Percentiles rank a stretch among this genome's conserved stretches.
Conservation (phyloP, 805 yeast species). For the Candida koratica region DNA sequence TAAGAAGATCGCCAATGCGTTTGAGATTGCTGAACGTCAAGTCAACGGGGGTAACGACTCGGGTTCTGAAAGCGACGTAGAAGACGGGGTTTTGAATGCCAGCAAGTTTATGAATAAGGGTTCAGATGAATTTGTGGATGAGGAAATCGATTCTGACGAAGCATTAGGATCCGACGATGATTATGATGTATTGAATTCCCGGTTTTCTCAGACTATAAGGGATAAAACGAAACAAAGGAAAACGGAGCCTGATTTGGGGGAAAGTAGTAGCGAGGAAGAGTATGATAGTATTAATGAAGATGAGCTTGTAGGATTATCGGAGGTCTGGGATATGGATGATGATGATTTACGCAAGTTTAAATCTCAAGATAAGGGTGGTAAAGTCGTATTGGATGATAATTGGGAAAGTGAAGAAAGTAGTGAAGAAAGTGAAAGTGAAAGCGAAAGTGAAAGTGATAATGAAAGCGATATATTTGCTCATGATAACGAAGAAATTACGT, state of each 20-base stretch:
- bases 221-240: constrained; percentile 44
- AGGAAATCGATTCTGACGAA: constrained; percentile 80
- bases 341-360: constrained; percentile 32
- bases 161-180: constrained; percentile 83
- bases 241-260: constrained; percentile 23
- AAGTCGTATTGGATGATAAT: constrained; percentile 26
- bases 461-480: constrained; percentile 28
- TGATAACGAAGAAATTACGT: constrained; percentile 49
- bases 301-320: constrained; percentile 74
- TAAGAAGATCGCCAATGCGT: constrained; percentile 41
- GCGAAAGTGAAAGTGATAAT: constrained; percentile 11
- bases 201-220: constrained; percentile 65
- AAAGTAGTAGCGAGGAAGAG: constrained; percentile 48
- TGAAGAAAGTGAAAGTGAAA: constrained; percentile 18
- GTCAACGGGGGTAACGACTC: constrained; percentile 26
- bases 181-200: constrained; percentile 57
- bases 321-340: constrained; percentile 84
- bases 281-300: constrained; percentile 74
- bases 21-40: constrained; percentile 41
- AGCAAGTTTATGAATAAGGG: constrained; percentile 30
- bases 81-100: constrained; percentile 40
- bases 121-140: constrained; percentile 46
- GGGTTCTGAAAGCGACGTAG: constrained; percentile 15
- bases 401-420: constrained; percentile 20
- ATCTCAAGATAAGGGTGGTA: constrained; percentile 9